These are phyloP conservation scores for Carex littledalei DNA, from an alignment of 176 grass and related monocot species.

Conservation along the genomic window DNA sequence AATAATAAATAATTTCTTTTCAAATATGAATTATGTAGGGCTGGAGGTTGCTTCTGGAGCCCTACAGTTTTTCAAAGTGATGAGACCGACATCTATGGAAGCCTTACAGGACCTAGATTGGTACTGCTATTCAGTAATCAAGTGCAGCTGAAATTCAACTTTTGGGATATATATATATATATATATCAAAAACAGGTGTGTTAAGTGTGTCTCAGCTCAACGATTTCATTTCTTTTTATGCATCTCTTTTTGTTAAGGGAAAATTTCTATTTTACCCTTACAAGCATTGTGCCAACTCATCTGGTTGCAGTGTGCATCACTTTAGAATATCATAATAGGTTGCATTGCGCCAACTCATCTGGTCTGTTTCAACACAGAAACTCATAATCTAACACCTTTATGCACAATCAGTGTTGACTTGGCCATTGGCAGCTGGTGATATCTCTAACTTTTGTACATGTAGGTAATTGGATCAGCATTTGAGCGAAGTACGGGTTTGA, in stretches of 20 bases:
- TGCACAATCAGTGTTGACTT: background rate
- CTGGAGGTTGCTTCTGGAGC: background rate
- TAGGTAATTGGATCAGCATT: slow-evolving; percentile 61
- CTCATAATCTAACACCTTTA: background rate
- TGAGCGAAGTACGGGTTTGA: slow-evolving; percentile 26
- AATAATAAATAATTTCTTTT: background rate
- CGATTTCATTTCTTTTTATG: background rate
- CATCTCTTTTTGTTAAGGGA: background rate
- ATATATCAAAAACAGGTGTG: background rate
- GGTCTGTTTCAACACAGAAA: background rate
- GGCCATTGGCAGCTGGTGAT: too few species aligned
- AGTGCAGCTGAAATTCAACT: background rate
- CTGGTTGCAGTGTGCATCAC: too few species aligned
- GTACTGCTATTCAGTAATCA: background rate
- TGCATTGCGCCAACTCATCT: background rate
- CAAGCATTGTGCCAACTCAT: background rate
- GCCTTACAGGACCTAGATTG: background rate
- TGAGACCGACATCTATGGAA: background rate
- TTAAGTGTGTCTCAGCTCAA: background rate
- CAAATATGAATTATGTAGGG: background rate
- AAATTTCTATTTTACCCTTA: too few species aligned
- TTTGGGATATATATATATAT: background rate
- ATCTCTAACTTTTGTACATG: background rate
- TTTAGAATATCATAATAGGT: background rate
- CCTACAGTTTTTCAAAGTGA: background rate